Conservation (phyloP, 345 rosid species). For the Acer saccharum region DNA sequence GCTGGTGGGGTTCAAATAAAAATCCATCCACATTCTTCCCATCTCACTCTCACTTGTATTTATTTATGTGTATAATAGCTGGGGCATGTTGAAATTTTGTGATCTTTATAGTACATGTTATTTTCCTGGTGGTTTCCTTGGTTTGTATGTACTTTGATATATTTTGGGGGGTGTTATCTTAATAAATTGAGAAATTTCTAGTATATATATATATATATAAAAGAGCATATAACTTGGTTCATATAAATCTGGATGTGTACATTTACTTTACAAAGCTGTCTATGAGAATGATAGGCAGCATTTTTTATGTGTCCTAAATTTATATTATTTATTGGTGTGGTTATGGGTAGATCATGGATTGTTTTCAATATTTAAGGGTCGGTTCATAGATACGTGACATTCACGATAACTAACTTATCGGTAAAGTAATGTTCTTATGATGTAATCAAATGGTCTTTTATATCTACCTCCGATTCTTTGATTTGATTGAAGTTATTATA, state of each 20-base stretch:
- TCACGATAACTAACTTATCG: too few relatives aligned
- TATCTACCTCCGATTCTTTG: too few relatives aligned
- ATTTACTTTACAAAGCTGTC: too few relatives aligned
- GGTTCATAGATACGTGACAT: too few relatives aligned
- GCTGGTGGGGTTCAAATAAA: constrained; percentile 22
- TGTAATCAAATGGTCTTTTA: too few relatives aligned
- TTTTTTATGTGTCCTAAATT: background rate
- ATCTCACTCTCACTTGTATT: background rate
- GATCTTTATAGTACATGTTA: background rate
- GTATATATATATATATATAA: background rate
- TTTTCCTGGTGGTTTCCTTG: background rate
- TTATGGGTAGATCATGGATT: background rate
- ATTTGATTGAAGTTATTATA: too few relatives aligned
- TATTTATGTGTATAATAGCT: background rate
- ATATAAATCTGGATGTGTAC: too few relatives aligned
- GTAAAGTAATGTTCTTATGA: too few relatives aligned
- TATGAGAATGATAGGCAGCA: background rate
- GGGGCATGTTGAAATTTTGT: constrained; percentile 17
- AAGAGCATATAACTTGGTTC: too few relatives aligned
- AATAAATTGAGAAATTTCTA: background rate
- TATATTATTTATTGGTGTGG: background rate
- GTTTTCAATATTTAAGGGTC: background rate
- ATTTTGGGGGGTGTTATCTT: background rate
- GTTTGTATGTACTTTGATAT: background rate
- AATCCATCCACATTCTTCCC: constrained; percentile 18